These are phyloP conservation scores for Neofusicoccum sp. DNA, from an alignment of 2,329 filamentous ascomycete genomes.

Conservation along the genomic window DNA sequence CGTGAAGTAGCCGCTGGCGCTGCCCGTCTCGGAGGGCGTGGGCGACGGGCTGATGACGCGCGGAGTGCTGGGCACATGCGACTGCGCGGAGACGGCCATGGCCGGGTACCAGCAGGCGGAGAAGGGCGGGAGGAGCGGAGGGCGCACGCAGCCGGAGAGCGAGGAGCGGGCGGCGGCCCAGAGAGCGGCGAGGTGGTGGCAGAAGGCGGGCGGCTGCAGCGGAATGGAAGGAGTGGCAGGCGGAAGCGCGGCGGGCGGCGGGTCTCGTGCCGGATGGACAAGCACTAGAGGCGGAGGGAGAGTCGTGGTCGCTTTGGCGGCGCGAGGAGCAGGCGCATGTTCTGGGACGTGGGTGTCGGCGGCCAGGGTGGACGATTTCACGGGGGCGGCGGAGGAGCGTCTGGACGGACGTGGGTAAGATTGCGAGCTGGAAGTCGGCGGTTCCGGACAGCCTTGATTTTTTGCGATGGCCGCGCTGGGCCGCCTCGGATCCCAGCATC, in stretches of 20 bases:
- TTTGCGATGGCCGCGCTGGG: not conserved
- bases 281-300: not conserved
- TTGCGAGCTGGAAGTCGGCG: slow-evolving; percentile 13
- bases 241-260: not conserved
- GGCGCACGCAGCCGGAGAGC: slow-evolving; percentile 33
- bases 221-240: not conserved
- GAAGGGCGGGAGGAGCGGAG: slow-evolving; percentile 61
- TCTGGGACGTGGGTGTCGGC: slow-evolving; percentile 10
- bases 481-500: slow-evolving; percentile 7
- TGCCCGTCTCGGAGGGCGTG: slow-evolving; percentile 61
- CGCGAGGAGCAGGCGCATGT: slow-evolving; percentile 12
- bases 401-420: not conserved
- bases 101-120: slow-evolving; percentile 35
- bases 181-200: not conserved
- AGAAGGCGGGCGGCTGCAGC: not conserved
- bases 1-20: slow-evolving; percentile 61
- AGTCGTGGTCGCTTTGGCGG: slow-evolving; percentile 8
- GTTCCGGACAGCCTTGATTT: slow-evolving; percentile 13
- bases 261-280: slow-evolving; percentile 8
- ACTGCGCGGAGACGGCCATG: slow-evolving; percentile 49
- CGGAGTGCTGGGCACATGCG: slow-evolving; percentile 71
- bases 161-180: slow-evolving; percentile 23
- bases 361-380: slow-evolving; percentile 13
- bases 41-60: slow-evolving; percentile 89
- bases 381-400: not conserved